phyloP scores from a whole-genome alignment of 2,329 filamentous ascomycete species.

The Aspergillus pseudoterreus region DNA sequence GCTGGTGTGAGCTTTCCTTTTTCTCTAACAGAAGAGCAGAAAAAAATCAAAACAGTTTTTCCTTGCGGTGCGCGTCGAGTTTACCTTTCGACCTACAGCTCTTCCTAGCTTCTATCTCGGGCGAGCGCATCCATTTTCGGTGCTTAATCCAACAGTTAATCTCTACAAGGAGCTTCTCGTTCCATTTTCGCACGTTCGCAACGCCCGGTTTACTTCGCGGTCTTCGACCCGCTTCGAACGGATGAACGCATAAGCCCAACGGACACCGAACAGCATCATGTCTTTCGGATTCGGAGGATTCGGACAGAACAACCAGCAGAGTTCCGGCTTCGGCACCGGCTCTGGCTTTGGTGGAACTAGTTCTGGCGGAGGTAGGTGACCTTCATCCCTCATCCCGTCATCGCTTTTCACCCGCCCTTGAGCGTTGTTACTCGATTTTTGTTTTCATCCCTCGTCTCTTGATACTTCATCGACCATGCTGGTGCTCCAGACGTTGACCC shows the following conservation, averaged over 20 bases:
- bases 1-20: slow-evolving; percentile 13
- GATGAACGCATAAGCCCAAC: slow-evolving; percentile 27
- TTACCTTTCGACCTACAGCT: slow-evolving; percentile 4
- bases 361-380: slow-evolving; percentile 37
- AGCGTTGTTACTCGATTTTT: slow-evolving; percentile 3
- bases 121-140: slow-evolving; percentile 1
- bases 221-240: slow-evolving; percentile 15
- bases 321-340: slow-evolving; percentile 36
- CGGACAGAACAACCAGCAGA: slow-evolving; percentile 55
- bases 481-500: slow-evolving; percentile 30
- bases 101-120: background rate
- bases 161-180: background rate
- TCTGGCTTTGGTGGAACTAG: slow-evolving; percentile 32
- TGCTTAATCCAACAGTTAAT: background rate
- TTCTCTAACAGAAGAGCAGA: background rate
- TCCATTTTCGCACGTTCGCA: background rate
- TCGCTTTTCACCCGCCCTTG: slow-evolving; percentile 8
- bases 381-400: slow-evolving; percentile 8
- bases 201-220: background rate
- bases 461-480: slow-evolving; percentile 14
- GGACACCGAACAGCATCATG: slow-evolving; percentile 28
- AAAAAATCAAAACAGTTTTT: slow-evolving; percentile 5
- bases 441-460: slow-evolving; percentile 3
- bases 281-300: slow-evolving; percentile 54
- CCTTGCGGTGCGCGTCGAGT: slow-evolving; percentile 15